phyloP scores from a whole-genome alignment of 208 protist species.

The Trypanosoma mega region DNA sequence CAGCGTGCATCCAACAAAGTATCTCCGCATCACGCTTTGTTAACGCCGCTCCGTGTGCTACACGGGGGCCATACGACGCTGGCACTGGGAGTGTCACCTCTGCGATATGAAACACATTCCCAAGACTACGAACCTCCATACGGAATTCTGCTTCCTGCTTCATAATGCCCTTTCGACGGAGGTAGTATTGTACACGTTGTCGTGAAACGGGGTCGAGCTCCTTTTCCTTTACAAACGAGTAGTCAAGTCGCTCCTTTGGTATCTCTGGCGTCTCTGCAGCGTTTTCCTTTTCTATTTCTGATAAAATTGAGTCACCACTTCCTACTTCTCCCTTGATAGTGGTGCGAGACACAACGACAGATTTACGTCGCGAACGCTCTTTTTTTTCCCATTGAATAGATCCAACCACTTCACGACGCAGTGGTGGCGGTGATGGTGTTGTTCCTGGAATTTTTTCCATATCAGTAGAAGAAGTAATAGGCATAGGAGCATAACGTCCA shows the following conservation, averaged over 20 bases:
- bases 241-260: conserved; percentile 27
- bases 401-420: conserved; percentile 57
- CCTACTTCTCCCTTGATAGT: neutral
- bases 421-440: conserved; percentile 71
- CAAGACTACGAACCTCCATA: conserved; percentile 29
- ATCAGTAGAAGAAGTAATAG: neutral
- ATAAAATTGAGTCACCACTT: neutral
- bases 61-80: conserved; percentile 20
- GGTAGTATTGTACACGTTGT: conserved; percentile 79
- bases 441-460: conserved; percentile 26
- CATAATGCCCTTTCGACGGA: conserved; percentile 45
- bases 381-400: conserved; percentile 72
- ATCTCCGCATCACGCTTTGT: conserved; percentile 83
- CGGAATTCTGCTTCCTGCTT: conserved; percentile 30
- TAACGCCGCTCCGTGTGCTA: conserved; percentile 43
- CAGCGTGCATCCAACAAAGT: conserved; percentile 91
- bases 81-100: conserved; percentile 47
- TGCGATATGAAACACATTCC: conserved; percentile 49
- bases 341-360: conserved; percentile 11
- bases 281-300: neutral
- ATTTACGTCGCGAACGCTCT: conserved; percentile 16
- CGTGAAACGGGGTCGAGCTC: conserved; percentile 68
- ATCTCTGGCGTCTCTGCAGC: neutral
- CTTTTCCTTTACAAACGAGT: conserved; percentile 39
- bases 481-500: conserved; percentile 66